Evolutionary conservation across 164 flowering plant species (phyloP).

Genomic region (Chimonanthus salicifolius): DNA sequence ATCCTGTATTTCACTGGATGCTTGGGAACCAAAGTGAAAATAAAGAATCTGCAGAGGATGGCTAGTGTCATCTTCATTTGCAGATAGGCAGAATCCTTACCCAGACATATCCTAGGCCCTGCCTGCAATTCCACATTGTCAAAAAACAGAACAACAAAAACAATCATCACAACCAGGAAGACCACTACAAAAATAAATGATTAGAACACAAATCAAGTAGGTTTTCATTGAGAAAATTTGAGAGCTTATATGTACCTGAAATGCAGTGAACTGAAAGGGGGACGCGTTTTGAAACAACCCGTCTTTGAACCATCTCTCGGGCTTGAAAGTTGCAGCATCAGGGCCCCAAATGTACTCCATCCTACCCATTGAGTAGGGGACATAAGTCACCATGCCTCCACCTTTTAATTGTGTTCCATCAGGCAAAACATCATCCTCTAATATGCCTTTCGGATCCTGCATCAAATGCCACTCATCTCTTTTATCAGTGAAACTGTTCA

Average conservation of each 20-base stretch:
- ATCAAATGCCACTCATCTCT: neutral
- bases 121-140: conserved; percentile 42
- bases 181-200: neutral
- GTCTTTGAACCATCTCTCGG: conserved; percentile 89
- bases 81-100: conserved; percentile 93
- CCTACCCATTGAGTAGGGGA: conserved; percentile 92
- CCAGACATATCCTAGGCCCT: conserved; percentile 91
- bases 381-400: conserved; percentile 94
- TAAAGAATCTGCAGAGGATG: conserved; percentile 69
- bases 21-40: conserved; percentile 49
- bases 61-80: conserved; percentile 97
- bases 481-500: too few species aligned
- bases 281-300: conserved; percentile 72
- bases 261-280: conserved; percentile 94
- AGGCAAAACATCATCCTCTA: conserved; percentile 82
- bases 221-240: neutral
- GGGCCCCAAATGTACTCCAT: conserved; percentile 96
- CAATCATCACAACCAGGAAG: neutral
- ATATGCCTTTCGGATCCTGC: conserved; percentile 85
- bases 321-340: conserved; percentile 69
- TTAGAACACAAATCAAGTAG: neutral
- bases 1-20: conserved; percentile 74
- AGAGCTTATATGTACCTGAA: conserved; percentile 44
- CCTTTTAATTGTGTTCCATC: conserved; percentile 85
- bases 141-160: neutral